A percentile compares a stretch with the other conserved stretches of the same genome.
Conservation (phyloP, 176 grass and related monocot species). For the Oryza coarctata region DNA sequence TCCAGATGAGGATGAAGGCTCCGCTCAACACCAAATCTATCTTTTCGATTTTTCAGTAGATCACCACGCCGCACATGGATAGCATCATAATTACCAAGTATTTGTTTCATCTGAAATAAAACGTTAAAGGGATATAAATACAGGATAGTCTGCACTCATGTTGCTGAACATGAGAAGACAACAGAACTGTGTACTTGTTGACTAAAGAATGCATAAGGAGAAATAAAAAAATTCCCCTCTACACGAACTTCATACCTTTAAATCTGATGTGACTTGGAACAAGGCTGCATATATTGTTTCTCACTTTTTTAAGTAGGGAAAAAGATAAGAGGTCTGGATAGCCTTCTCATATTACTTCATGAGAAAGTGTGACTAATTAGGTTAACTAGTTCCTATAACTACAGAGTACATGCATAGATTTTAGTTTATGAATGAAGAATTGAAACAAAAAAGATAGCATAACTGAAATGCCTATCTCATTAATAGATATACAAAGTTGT, state of each 20-base stretch:
- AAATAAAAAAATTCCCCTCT: conserved; percentile 1
- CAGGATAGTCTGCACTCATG: background rate
- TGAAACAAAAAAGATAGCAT: conserved; percentile 10
- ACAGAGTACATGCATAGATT: background rate
- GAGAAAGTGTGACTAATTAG: conserved; percentile 9
- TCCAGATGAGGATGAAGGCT: conserved; percentile 84
- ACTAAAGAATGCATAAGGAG: conserved; percentile 5
- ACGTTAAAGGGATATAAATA: background rate
- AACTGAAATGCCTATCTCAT: background rate
- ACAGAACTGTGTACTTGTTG: background rate
- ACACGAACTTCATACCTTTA: background rate
- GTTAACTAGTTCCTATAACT: background rate
- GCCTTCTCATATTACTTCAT: background rate
- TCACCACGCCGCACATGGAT: conserved; percentile 85
- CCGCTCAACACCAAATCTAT: conserved; percentile 72
- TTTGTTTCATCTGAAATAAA: conserved; percentile 58
- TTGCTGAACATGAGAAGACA: conserved; percentile 9
- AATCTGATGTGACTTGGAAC: background rate
- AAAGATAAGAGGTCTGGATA: background rate
- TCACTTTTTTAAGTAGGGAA: no score
- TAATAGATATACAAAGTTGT: background rate
- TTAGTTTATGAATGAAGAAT: conserved; percentile 8
- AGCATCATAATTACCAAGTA: conserved; percentile 83
- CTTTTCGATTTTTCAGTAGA: conserved; percentile 74
- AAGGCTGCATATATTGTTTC: conserved; percentile 17